Base-by-base conservation (phyloP, 108 stramenopile genomes). In the Ochromonas danica region DNA sequence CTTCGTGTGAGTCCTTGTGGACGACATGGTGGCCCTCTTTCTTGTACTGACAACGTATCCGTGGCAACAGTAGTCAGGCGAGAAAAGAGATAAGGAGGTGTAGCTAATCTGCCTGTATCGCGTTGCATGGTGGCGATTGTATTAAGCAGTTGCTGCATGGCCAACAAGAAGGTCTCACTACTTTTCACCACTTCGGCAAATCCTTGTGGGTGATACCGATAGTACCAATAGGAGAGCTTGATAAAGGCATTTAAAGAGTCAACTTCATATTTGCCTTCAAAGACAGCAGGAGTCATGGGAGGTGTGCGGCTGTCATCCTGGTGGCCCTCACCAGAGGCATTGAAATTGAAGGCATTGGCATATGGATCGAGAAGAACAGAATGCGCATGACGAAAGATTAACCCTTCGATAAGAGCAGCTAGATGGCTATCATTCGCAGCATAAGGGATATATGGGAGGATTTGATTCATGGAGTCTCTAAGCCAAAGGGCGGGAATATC, bases 401-500 rank as follows among this genome's bases (percentile, higher is more conserved):
- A 71, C 31, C 92, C 92, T 25, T 65, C 78, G 0, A 93, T 83
- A 10, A 92, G 79, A 1, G 80, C 65, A 62, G 80, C 72, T 14
- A 92, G 61, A 40, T 60, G 75, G 17, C 82, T 61, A 81, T 91
- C 88, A n/a, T 78, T 33, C 36, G 71, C 70, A 25, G 81, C 84
- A 0, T 87, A 80, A 0, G 80, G 87, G 61, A 61, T 35, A 79
- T 77, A 39, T 22, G 91, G 90, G 71, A 88, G 80, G 61, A 93
- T 84, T 80, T 93, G 92, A n/a, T 85, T 88, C 22, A 86, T 82
- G 0, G 84, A 85, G 78, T 93, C 92, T 0, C 92, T n/a, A 30
- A 91, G 80, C 92, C 92, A 93, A 70, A 93, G 71, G 61, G 87
- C 88, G 17, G 85, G 71, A 60, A 93, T 93, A 62, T 93, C 92